Base-by-base conservation (phyloP, 768 basidiomycete genomes). In the Boletus insuetus region DNA sequence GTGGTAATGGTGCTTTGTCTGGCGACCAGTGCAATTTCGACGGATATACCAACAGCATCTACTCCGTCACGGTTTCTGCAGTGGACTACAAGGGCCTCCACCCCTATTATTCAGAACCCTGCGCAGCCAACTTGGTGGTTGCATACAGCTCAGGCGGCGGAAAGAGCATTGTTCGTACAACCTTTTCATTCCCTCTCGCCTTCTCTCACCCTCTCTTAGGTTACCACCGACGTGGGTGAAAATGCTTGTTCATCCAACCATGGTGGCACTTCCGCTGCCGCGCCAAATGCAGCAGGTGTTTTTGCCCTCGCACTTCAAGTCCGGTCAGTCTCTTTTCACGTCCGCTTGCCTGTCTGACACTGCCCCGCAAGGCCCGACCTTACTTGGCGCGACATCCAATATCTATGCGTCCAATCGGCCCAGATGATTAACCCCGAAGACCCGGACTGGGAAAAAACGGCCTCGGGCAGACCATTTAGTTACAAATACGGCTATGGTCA, bases 21-120 rank as follows among this genome's bases (percentile, higher is more conserved):
- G 92, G 89, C 17, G 97, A 99, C 67, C 96, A 98, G 70, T 99
- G 97, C 77, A 99, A 99, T 70, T 98, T 99, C 66, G 96, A 98
- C 62, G 97, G 97, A 8, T 99, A 99, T 70, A 99, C 97, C 13
- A 99, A 99, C 69, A 92, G 89, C 64, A 95, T 98, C 55, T 98
- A 92, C 73, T 92, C 91, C 8, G 85, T 99, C 41, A 99, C 97
- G 0, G 93, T 99, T 29, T 87, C 94, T n/a, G 92, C 97, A 0
- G 79, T 98, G 55, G 97, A 98, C 65, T 84, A 87, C 69, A 91
- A 91, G 67, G 96, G 94, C 16, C 73, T 94, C 32, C 97, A 97
- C 66, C 97, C 97, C 14, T 93, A 91, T 68, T 98, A 99, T 64
- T 98, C 96, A 5, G 97, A 99, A 71, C 75, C 93, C n/a, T 99